Percentiles rank a stretch among this genome's conserved stretches.
These are phyloP conservation scores for Wickerhamomyces silvicola DNA, from an alignment of 805 yeast genomes.

Conservation along the genomic window DNA sequence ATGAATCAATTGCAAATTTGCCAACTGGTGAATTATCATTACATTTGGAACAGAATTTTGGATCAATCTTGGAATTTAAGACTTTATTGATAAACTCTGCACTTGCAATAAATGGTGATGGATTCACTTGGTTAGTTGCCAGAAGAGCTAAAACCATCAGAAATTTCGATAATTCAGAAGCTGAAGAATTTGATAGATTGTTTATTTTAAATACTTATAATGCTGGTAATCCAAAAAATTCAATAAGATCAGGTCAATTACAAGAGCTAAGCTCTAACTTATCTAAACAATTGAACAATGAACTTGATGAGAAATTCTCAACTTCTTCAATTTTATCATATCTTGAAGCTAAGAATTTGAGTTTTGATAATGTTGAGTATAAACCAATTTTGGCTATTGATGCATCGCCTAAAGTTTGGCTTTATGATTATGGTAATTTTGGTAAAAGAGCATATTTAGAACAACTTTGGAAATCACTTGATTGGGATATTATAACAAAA, in stretches of 20 bases:
- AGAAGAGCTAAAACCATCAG: slow-evolving; percentile 24
- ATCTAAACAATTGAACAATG: too few species aligned
- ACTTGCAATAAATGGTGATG: slow-evolving; percentile 74
- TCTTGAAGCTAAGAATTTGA: slow-evolving; percentile 33
- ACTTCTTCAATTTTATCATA: slow-evolving; percentile 17
- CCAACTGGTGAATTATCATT: slow-evolving; percentile 23
- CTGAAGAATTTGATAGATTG: slow-evolving; percentile 37
- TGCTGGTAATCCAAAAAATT: slow-evolving; percentile 75
- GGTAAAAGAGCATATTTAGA: slow-evolving; percentile 62
- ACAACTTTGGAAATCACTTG: slow-evolving; percentile 61
- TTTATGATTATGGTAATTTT: slow-evolving; percentile 71
- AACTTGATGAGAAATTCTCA: not conserved
- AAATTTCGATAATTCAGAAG: slow-evolving; percentile 11
- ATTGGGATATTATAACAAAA: slow-evolving; percentile 62
- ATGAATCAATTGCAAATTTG: slow-evolving; percentile 25
- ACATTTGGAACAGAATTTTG: slow-evolving; percentile 53
- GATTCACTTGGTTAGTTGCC: slow-evolving; percentile 85
- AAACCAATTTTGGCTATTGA: slow-evolving; percentile 67
- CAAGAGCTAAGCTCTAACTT: slow-evolving; percentile 10
- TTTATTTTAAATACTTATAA: slow-evolving; percentile 80
- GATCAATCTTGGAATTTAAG: slow-evolving; percentile 70
- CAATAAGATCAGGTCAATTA: slow-evolving; percentile 43
- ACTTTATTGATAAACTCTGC: slow-evolving; percentile 66
- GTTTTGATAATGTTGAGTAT: slow-evolving; percentile 22
- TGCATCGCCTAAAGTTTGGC: slow-evolving; percentile 63